phyloP scores from a whole-genome alignment of 805 yeast genomes.

The Yarrowia keelungensis region DNA sequence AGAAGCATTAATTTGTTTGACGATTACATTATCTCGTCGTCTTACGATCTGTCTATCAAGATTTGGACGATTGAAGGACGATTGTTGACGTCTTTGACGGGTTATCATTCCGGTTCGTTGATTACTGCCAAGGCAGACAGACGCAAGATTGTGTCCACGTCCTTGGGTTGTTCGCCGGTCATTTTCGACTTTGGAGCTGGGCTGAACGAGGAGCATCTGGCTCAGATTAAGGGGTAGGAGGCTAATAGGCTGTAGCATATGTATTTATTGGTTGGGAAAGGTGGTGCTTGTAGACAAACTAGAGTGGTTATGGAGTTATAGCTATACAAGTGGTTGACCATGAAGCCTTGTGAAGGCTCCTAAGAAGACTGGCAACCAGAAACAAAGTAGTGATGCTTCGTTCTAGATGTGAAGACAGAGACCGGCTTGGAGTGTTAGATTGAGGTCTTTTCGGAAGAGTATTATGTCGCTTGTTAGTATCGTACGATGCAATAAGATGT shows the following conservation, averaged over 20 bases:
- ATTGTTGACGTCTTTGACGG: conserved; percentile 45
- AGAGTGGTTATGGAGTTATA: neutral
- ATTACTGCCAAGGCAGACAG: conserved; percentile 48
- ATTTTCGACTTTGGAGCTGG: conserved; percentile 49
- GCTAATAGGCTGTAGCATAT: conserved; percentile 9
- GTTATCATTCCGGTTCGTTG: conserved; percentile 50
- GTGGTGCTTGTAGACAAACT: neutral
- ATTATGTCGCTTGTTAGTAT: no score
- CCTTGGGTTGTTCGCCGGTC: conserved; percentile 49
- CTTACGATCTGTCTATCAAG: conserved; percentile 51
- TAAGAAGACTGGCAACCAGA: no score
- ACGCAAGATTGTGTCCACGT: conserved; percentile 48
- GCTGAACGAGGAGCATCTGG: conserved; percentile 43
- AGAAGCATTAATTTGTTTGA: conserved; percentile 54
- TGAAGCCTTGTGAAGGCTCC: no score
- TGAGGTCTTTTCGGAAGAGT: no score
- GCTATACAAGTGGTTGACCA: no score
- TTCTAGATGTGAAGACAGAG: no score
- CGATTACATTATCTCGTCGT: conserved; percentile 48
- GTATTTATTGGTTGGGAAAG: conserved; percentile 11
- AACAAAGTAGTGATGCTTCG: no score
- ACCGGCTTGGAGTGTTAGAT: no score
- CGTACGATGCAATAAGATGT: no score
- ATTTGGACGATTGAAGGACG: conserved; percentile 50
- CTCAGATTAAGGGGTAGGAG: conserved; percentile 5